Conservation (phyloP, 148 eudicot species). For the Hydrangea macrophylla region DNA sequence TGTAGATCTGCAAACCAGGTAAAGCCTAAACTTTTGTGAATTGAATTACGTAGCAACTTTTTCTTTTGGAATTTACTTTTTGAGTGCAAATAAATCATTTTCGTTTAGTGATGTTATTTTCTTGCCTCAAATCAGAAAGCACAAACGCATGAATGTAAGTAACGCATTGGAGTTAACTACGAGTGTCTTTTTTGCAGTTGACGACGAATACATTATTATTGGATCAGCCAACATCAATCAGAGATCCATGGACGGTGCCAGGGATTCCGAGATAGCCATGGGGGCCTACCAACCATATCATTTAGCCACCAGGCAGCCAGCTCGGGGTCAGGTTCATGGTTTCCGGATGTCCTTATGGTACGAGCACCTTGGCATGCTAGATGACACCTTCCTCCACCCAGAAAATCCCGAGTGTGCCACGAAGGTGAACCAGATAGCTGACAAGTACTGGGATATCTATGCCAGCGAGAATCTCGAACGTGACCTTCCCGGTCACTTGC, state of each 20-base stretch:
- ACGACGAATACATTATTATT: slow-evolving; percentile 76
- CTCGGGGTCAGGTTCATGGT: slow-evolving; percentile 70
- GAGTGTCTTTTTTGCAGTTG: slow-evolving; percentile 42
- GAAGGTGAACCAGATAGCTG: slow-evolving; percentile 58
- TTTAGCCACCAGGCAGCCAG: slow-evolving; percentile 43
- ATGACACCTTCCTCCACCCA: slow-evolving; percentile 54
- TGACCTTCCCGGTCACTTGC: slow-evolving; percentile 81
- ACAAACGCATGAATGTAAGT: neutral
- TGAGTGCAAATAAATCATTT: neutral
- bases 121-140: neutral
- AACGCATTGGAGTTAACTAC: neutral
- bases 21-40: no score
- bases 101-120: no score
- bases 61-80: neutral
- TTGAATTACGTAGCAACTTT: no score
- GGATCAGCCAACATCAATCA: slow-evolving; percentile 91
- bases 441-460: slow-evolving; percentile 70
- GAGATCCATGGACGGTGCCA: slow-evolving; percentile 80
- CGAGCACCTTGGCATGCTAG: slow-evolving; percentile 83
- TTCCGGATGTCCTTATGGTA: slow-evolving; percentile 86
- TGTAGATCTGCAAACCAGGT: no score
- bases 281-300: slow-evolving; percentile 80
- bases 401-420: slow-evolving; percentile 44
- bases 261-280: slow-evolving; percentile 83
- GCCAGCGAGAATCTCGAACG: slow-evolving; percentile 50